Conservation (phyloP, 2,329 filamentous ascomycete genomes). For the Talaromyces sp. region DNA sequence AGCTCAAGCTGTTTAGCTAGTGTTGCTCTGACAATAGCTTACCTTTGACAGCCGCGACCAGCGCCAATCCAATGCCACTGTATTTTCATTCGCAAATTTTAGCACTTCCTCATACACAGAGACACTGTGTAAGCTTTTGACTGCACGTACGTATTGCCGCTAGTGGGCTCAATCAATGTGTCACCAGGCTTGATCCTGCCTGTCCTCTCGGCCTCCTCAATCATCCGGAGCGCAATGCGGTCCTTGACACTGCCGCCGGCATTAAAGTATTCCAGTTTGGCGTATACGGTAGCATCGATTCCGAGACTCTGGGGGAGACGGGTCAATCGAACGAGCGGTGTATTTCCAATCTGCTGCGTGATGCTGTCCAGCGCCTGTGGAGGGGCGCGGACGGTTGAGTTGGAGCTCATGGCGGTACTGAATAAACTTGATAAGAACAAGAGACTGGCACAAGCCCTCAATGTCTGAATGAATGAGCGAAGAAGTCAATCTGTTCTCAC, state of each 20-base stretch:
- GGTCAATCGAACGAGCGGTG: slow-evolving; percentile 90
- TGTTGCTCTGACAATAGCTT: background rate
- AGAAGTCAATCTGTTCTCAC: background rate
- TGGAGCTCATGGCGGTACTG: background rate
- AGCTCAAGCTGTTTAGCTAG: background rate
- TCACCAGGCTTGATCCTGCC: slow-evolving; percentile 96
- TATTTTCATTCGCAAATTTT: background rate
- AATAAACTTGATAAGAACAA: background rate
- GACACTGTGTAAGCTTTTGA: background rate
- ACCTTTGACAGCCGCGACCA: slow-evolving; percentile 88
- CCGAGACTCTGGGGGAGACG: slow-evolving; percentile 87
- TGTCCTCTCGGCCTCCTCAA: slow-evolving; percentile 86
- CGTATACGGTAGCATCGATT: slow-evolving; percentile 83
- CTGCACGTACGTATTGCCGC: slow-evolving; percentile 73
- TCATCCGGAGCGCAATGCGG: slow-evolving; percentile 93
- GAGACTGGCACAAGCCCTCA: background rate
- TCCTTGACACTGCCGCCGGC: slow-evolving; percentile 93
- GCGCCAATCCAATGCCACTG: slow-evolving; percentile 82
- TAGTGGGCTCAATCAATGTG: slow-evolving; percentile 95
- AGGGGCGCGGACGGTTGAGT: slow-evolving; percentile 39
- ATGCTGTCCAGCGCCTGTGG: slow-evolving; percentile 62
- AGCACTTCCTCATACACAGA: background rate
- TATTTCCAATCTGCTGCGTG: slow-evolving; percentile 88
- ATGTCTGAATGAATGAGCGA: background rate
- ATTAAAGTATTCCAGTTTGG: slow-evolving; percentile 90